A percentile compares a stretch with the other conserved stretches of the same genome.
These are phyloP conservation scores for Aspergillus sp. DNA, from an alignment of 2,329 filamentous ascomycete genomes.

Conservation along the genomic window DNA sequence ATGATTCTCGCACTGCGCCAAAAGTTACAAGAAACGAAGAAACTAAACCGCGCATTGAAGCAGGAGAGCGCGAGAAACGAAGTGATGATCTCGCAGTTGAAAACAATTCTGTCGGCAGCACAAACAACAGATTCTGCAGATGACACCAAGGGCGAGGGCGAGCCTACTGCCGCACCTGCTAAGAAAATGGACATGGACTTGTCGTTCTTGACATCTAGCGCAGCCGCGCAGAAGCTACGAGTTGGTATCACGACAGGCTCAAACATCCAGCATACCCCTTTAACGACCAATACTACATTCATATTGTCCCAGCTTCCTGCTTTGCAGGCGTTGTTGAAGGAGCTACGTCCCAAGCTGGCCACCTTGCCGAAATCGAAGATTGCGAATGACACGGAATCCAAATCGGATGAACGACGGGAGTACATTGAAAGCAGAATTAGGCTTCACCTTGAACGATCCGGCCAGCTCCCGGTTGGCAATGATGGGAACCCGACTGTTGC, in stretches of 20 bases:
- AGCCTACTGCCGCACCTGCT: constrained; percentile 22
- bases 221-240: constrained; percentile 48
- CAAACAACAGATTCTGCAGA: constrained; percentile 17
- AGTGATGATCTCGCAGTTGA: constrained; percentile 65
- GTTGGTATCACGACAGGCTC: constrained; percentile 41
- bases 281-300: constrained; percentile 60
- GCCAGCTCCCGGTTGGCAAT: constrained; percentile 36
- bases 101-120: constrained; percentile 52
- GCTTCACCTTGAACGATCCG: constrained; percentile 67
- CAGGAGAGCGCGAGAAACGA: constrained; percentile 72
- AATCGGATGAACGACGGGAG: constrained; percentile 69
- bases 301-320: constrained; percentile 80
- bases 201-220: constrained; percentile 57
- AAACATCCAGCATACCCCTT: constrained; percentile 35
- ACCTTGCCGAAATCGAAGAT: constrained; percentile 39
- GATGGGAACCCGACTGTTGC: constrained; percentile 36
- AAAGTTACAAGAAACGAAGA: constrained; percentile 75
- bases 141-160: constrained; percentile 16
- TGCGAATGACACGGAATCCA: constrained; percentile 49
- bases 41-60: constrained; percentile 68
- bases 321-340: constrained; percentile 68
- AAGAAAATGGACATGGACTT: constrained; percentile 39
- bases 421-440: constrained; percentile 82
- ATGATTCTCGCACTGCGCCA: constrained; percentile 70
- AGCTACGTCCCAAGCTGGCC: constrained; percentile 65